Conservation (phyloP, 495 filamentous ascomycete species). For the Aspergillus hancockii region DNA sequence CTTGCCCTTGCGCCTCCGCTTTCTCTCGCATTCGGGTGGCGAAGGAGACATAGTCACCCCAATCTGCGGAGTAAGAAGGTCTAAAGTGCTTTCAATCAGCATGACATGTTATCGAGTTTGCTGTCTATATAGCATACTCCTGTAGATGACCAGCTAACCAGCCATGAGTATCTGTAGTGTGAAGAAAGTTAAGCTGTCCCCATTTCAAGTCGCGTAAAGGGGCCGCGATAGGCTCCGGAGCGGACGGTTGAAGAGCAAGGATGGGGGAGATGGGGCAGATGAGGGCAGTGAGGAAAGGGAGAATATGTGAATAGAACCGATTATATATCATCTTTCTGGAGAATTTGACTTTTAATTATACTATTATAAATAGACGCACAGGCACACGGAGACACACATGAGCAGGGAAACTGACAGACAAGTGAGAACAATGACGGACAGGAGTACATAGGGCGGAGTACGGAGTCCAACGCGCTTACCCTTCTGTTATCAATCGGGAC, state of each 20-base stretch:
- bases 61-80: conserved; percentile 89
- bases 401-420: too few species aligned
- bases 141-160: conserved; percentile 94
- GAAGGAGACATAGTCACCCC: conserved; percentile 97
- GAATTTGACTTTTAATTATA: background rate
- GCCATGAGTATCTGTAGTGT: conserved; percentile 93
- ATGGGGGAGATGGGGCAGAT: conserved; percentile 31
- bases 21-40: conserved; percentile 74
- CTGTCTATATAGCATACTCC: conserved; percentile 56
- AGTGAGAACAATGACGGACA: background rate
- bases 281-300: background rate
- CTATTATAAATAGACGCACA: too few species aligned
- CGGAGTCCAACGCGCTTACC: background rate
- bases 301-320: background rate
- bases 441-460: background rate
- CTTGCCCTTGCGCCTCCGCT: conserved; percentile 74
- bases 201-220: conserved; percentile 82
- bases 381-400: too few species aligned
- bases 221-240: conserved; percentile 74
- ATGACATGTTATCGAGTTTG: background rate
- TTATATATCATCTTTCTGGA: background rate
- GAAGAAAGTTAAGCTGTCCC: conserved; percentile 92
- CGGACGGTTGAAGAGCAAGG: conserved; percentile 65
- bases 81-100: conserved; percentile 38
- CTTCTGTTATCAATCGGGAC: background rate